Percentiles rank a stretch among this genome's conserved stretches.
phyloP scores from a whole-genome alignment of 1,284 basidiomycete genomes.

The Erythrobasidium hasegawianum region DNA sequence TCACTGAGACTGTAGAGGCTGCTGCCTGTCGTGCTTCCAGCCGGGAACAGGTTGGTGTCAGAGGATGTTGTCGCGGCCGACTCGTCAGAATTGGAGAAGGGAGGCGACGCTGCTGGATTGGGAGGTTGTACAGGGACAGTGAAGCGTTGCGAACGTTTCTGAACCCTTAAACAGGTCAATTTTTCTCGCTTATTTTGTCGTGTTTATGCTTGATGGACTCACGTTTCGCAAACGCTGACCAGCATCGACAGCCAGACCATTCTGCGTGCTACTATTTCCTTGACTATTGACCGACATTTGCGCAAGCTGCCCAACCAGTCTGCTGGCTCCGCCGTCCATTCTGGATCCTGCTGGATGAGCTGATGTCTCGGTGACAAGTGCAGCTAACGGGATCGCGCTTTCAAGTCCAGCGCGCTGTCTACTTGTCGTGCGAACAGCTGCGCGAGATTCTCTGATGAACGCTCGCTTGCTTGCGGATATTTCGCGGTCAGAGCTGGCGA shows the following conservation, averaged over 20 bases:
- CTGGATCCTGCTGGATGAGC: neutral
- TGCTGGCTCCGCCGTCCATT: neutral
- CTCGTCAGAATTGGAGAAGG: slow-evolving; percentile 24
- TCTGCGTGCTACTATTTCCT: neutral
- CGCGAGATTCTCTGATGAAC: too few relatives aligned
- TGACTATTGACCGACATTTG: neutral
- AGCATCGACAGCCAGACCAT: neutral
- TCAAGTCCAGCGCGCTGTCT: too few relatives aligned
- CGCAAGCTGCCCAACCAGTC: neutral
- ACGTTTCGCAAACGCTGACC: neutral
- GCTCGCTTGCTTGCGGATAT: too few relatives aligned
- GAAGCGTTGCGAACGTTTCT: slow-evolving; percentile 44
- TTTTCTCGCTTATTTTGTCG: neutral
- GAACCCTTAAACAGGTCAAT: neutral
- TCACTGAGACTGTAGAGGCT: slow-evolving; percentile 1
- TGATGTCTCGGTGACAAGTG: neutral
- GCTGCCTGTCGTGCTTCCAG: neutral
- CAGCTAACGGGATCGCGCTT: neutral
- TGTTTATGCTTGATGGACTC: neutral
- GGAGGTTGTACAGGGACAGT: slow-evolving; percentile 37
- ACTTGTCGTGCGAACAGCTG: too few relatives aligned
- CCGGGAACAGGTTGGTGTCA: neutral
- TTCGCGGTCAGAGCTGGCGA: too few relatives aligned
- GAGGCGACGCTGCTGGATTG: slow-evolving; percentile 21
- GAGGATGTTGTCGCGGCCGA: slow-evolving; percentile 19